phyloP scores from a whole-genome alignment of 345 rosid genomes.

The Salix arbutifolia region DNA sequence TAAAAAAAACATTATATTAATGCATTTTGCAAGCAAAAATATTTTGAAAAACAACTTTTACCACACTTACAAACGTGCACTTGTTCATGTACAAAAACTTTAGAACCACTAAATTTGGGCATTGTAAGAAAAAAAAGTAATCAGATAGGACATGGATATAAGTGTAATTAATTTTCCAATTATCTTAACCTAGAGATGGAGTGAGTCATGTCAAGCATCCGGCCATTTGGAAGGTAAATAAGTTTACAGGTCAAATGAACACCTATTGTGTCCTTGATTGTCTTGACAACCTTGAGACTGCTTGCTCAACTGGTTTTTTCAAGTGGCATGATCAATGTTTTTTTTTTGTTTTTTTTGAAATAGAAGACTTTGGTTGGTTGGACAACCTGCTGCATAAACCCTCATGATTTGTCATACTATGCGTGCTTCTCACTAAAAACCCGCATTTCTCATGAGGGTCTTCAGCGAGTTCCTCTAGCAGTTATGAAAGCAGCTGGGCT shows the following conservation, averaged over 20 bases:
- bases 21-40: no score
- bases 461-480: not conserved
- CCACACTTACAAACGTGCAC: no score
- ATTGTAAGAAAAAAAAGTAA: not conserved
- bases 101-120: not conserved
- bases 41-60: no score
- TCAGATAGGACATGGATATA: not conserved
- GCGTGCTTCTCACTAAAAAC: not conserved
- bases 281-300: constrained; percentile 2
- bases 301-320: not conserved
- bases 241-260: not conserved
- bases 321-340: not conserved
- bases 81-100: not conserved
- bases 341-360: not conserved
- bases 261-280: not conserved
- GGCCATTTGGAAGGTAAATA: not conserved
- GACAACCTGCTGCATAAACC: not conserved
- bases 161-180: not conserved
- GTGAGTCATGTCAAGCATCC: not conserved
- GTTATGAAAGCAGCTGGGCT: not conserved
- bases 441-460: not conserved
- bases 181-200: not conserved
- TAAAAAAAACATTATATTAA: no score
- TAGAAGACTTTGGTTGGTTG: not conserved
- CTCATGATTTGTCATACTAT: not conserved